Evolutionary conservation across 2,329 filamentous ascomycete species (phyloP).

Genomic region (Nannizziopsis barbatae): DNA sequence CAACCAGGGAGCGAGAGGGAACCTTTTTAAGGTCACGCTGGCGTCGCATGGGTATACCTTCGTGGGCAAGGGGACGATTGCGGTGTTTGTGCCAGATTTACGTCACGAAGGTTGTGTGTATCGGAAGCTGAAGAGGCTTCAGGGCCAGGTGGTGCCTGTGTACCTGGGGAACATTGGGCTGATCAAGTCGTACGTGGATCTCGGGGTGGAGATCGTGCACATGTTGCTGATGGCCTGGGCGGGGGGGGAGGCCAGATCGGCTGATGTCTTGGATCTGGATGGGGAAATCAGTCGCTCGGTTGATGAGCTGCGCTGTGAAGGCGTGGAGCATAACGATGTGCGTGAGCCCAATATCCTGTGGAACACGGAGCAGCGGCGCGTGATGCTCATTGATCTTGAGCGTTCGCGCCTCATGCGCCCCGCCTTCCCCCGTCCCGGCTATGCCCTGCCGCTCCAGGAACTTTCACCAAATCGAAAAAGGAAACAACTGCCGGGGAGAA

Average conservation of each 20-base stretch:
- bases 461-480: too few relatives aligned
- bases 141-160: constrained; percentile 5
- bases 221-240: constrained; percentile 8
- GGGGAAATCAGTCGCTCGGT: neutral
- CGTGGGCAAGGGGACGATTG: constrained; percentile 9
- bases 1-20: constrained; percentile 3
- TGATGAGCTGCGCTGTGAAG: too few relatives aligned
- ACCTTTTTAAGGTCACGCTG: constrained; percentile 9
- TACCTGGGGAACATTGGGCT: constrained; percentile 8
- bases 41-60: constrained; percentile 10
- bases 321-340: constrained; percentile 6
- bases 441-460: too few relatives aligned
- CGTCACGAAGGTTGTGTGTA: constrained; percentile 8
- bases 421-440: too few relatives aligned
- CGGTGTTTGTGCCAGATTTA: neutral
- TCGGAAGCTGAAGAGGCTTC: neutral
- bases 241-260: neutral
- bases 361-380: constrained; percentile 7
- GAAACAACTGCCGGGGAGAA: too few relatives aligned
- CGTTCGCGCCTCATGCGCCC: neutral
- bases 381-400: constrained; percentile 11
- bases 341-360: constrained; percentile 9
- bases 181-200: constrained; percentile 1
- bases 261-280: neutral
- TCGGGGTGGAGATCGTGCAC: constrained; percentile 2